phyloP scores from a whole-genome alignment of 148 eudicot genomes.

The Amaranthus palmeri region DNA sequence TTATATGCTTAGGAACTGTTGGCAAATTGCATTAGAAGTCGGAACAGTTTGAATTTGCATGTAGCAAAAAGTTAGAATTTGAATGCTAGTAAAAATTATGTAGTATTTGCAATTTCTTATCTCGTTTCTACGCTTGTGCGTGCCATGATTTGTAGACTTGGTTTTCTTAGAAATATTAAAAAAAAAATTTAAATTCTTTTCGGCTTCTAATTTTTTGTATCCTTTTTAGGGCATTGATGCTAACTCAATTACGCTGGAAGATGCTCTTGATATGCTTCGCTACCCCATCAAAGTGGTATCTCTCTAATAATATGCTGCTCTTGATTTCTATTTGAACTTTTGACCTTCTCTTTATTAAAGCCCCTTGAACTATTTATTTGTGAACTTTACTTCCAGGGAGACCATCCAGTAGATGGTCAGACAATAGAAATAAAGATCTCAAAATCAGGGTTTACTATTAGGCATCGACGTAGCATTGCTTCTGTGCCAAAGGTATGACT shows the following conservation, averaged over 20 bases:
- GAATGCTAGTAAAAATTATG: neutral
- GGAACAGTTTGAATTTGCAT: neutral
- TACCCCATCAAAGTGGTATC: conserved; percentile 76
- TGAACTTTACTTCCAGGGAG: conserved; percentile 51
- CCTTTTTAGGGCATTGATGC: conserved; percentile 52
- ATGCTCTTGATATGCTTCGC: conserved; percentile 62
- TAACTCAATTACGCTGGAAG: conserved; percentile 55
- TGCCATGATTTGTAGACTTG: too few relatives aligned
- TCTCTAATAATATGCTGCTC: conserved; percentile 3
- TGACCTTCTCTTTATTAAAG: too few relatives aligned
- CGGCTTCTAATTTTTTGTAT: neutral
- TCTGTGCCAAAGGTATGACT: conserved; percentile 75
- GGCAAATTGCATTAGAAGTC: neutral
- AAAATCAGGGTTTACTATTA: conserved; percentile 56
- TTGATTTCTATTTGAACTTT: neutral
- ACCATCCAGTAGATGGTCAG: conserved; percentile 62
- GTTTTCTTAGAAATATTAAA: too few relatives aligned
- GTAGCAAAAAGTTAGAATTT: neutral
- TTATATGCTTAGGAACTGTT: neutral
- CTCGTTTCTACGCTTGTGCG: neutral
- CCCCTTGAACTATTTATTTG: too few relatives aligned
- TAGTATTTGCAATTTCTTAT: neutral
- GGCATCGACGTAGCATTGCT: conserved; percentile 56
- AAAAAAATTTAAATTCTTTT: too few relatives aligned
- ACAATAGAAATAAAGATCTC: conserved; percentile 62